Percentiles rank a stretch among this genome's conserved stretches.
phyloP scores from a whole-genome alignment of 306 rosid species.

The Quercus dentata region DNA sequence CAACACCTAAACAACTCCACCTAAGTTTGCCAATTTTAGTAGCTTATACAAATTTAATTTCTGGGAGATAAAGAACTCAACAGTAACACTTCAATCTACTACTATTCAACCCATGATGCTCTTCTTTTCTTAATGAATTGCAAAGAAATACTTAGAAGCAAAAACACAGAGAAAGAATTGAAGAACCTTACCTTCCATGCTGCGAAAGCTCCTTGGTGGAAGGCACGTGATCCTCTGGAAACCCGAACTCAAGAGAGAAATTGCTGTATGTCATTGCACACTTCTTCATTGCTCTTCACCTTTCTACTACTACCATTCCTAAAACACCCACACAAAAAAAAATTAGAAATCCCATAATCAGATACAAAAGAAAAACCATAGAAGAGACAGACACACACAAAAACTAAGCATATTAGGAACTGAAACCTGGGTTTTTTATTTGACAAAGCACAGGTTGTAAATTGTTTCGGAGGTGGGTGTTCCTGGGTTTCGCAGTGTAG shows the following conservation, averaged over 20 bases:
- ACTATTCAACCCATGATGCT: neutral
- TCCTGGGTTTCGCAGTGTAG: too few species aligned
- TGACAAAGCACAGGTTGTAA: too few species aligned
- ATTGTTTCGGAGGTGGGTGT: too few species aligned
- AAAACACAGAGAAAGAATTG: neutral
- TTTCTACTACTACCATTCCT: conserved; percentile 40
- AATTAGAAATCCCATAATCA: neutral
- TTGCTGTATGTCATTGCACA: conserved; percentile 61
- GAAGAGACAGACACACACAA: neutral
- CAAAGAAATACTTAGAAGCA: neutral
- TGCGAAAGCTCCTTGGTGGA: conserved; percentile 67
- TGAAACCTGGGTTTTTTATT: conserved; percentile 48
- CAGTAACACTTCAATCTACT: neutral
- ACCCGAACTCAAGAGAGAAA: conserved; percentile 53
- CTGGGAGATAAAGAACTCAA: neutral
- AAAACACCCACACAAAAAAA: conserved; percentile 3
- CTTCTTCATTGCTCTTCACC: conserved; percentile 69
- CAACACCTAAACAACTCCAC: too few species aligned
- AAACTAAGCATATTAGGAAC: neutral
- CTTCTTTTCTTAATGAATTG: neutral
- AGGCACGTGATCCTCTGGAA: conserved; percentile 67
- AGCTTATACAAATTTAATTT: too few species aligned
- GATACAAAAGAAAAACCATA: neutral
- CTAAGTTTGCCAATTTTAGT: too few species aligned
- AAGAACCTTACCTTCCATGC: conserved; percentile 91